phyloP scores from a whole-genome alignment of 495 filamentous ascomycete species.

The Neurospora sp. region DNA sequence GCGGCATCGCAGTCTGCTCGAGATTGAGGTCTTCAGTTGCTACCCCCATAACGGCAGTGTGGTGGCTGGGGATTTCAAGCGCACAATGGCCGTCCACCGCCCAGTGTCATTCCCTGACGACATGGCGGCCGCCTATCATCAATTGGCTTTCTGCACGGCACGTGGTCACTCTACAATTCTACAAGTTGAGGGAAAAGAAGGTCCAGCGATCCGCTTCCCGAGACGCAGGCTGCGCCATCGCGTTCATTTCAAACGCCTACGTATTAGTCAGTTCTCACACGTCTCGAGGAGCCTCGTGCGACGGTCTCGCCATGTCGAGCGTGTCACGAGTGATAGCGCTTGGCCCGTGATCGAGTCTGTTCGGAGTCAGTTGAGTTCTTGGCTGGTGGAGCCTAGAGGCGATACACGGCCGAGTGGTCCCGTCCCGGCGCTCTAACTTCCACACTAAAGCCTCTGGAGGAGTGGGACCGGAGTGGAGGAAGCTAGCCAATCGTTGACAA shows the following conservation, averaged over 20 bases:
- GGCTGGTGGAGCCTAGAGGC: conserved; percentile 16
- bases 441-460: not conserved
- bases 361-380: conserved; percentile 20
- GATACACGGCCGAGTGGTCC: conserved; percentile 6
- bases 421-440: not conserved
- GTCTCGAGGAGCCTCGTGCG: conserved; percentile 20
- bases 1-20: conserved; percentile 1
- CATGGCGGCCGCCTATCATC: not conserved
- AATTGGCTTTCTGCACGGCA: not conserved
- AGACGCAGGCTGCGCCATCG: conserved; percentile 3
- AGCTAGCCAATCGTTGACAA: not conserved
- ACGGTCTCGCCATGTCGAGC: conserved; percentile 16
- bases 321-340: conserved; percentile 10
- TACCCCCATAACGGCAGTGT: conserved; percentile 15
- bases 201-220: conserved; percentile 16
- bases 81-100: not conserved
- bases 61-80: conserved; percentile 8
- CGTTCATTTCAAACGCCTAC: conserved; percentile 6
- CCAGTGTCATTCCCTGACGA: not conserved
- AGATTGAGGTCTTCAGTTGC: not conserved
- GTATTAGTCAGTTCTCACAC: conserved; percentile 16
- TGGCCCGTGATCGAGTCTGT: conserved; percentile 12
- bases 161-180: not conserved
- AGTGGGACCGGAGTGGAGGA: not conserved
- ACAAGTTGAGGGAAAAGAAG: conserved; percentile 1